phyloP scores from a whole-genome alignment of 345 rosid genomes.

The Salix purpurea region DNA sequence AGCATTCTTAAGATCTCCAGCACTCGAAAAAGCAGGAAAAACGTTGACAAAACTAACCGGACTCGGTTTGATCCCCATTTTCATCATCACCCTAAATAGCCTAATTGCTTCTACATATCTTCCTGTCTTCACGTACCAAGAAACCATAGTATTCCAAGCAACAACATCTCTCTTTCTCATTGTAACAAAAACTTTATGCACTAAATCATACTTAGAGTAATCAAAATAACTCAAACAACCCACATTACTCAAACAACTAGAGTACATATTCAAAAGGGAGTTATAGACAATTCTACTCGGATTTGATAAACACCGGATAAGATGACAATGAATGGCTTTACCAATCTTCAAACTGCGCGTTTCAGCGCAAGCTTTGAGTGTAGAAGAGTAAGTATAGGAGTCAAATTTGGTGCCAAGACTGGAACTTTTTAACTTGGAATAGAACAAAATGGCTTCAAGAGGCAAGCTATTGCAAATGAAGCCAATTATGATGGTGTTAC shows the following conservation, averaged over 20 bases:
- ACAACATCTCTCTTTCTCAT: constrained; percentile 72
- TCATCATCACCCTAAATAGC: constrained; percentile 61
- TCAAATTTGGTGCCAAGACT: constrained; percentile 49
- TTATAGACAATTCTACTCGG: constrained; percentile 74
- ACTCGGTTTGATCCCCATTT: constrained; percentile 57
- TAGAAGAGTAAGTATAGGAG: constrained; percentile 77
- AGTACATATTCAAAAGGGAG: constrained; percentile 75
- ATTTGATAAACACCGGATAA: constrained; percentile 55
- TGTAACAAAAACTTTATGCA: constrained; percentile 49
- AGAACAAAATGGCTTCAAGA: constrained; percentile 66
- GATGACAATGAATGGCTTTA: constrained; percentile 75
- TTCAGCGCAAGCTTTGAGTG: constrained; percentile 77
- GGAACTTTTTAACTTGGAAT: constrained; percentile 53
- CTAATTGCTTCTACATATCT: constrained; percentile 49
- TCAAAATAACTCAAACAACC: constrained; percentile 8
- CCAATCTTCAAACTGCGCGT: constrained; percentile 48
- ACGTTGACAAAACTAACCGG: constrained; percentile 75
- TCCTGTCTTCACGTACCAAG: constrained; percentile 73
- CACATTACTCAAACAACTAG: constrained; percentile 46
- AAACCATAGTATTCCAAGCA: constrained; percentile 75
- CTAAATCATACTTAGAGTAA: constrained; percentile 46
- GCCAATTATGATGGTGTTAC: constrained; percentile 88
- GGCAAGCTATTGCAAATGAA: constrained; percentile 76
- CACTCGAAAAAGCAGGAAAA: constrained; percentile 59
- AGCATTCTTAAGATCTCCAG: constrained; percentile 44